Conservation (phyloP, 2,329 filamentous ascomycete species). For the Dryadomyces quercivorus region DNA sequence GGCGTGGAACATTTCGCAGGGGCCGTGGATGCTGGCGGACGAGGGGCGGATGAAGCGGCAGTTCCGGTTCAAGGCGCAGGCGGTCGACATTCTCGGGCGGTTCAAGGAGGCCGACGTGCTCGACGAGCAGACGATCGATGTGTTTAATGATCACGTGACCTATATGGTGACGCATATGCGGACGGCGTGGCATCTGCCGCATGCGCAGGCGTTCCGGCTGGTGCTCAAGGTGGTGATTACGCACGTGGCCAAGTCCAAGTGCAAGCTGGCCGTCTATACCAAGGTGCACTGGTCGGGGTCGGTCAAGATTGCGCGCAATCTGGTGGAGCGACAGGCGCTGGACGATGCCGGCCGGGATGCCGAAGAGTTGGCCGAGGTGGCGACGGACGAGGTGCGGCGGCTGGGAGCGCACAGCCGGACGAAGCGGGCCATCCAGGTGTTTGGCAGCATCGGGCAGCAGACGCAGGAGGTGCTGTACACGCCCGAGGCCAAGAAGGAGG, state of each 20-base stretch:
- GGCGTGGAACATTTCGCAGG: slow-evolving; percentile 70
- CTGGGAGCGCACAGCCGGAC: slow-evolving; percentile 63
- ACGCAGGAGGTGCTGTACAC: slow-evolving; percentile 51
- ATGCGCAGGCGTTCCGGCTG: slow-evolving; percentile 65
- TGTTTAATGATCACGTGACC: slow-evolving; percentile 62
- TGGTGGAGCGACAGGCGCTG: slow-evolving; percentile 60
- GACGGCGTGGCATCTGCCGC: slow-evolving; percentile 74
- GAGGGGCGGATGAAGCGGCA: slow-evolving; percentile 61
- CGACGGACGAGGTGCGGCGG: slow-evolving; percentile 65
- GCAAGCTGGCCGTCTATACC: slow-evolving; percentile 79
- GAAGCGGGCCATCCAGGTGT: slow-evolving; percentile 67
- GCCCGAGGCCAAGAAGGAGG: slow-evolving; percentile 21
- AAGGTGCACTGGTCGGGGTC: slow-evolving; percentile 75
- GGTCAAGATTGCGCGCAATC: slow-evolving; percentile 45
- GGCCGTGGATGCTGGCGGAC: slow-evolving; percentile 67
- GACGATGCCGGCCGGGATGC: slow-evolving; percentile 63
- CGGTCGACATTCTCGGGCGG: slow-evolving; percentile 51
- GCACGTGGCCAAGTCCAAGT: slow-evolving; percentile 81
- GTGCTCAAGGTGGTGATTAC: slow-evolving; percentile 90
- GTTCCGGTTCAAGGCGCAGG: slow-evolving; percentile 68
- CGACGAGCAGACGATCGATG: slow-evolving; percentile 79
- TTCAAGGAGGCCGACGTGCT: slow-evolving; percentile 50
- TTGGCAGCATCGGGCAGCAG: slow-evolving; percentile 61
- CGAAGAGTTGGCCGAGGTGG: slow-evolving; percentile 61
- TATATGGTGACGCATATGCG: slow-evolving; percentile 52